phyloP scores from a whole-genome alignment of 2,329 filamentous ascomycete genomes.

The Sphaceloma murrayae region DNA sequence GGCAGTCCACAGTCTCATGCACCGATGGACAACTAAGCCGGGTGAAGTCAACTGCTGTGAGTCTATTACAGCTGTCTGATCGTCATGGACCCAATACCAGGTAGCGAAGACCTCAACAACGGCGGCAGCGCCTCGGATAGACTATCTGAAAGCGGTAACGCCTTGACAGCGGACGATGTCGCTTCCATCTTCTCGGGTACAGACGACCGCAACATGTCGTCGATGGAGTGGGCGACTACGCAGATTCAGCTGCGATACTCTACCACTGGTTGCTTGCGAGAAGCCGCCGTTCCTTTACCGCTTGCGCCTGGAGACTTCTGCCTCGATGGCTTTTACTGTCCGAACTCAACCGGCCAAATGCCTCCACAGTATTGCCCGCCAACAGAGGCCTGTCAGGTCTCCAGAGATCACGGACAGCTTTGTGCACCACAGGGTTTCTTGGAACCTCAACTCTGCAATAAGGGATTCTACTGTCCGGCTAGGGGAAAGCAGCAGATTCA shows the following conservation, averaged over 20 bases:
- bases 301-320: constrained; percentile 6
- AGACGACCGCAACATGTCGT: constrained; percentile 18
- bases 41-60: too few species aligned
- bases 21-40: too few species aligned
- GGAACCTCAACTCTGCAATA: constrained; percentile 44
- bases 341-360: constrained; percentile 22
- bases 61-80: too few species aligned
- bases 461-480: constrained; percentile 43
- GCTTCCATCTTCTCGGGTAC: constrained; percentile 2
- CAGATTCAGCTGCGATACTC: constrained; percentile 5
- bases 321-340: constrained; percentile 17
- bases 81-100: neutral
- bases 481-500: constrained; percentile 32
- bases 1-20: too few species aligned
- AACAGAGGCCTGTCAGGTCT: constrained; percentile 21
- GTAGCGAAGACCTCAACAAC: constrained; percentile 4
- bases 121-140: constrained; percentile 2
- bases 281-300: constrained; percentile 1
- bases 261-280: constrained; percentile 6
- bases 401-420: constrained; percentile 20
- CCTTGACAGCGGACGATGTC: constrained; percentile 1
- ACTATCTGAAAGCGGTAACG: neutral
- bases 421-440: constrained; percentile 32
- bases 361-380: constrained; percentile 29
- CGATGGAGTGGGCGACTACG: constrained; percentile 4